Percentiles rank a stretch among this genome's conserved stretches.
Evolutionary conservation across 2,329 filamentous ascomycete genomes (phyloP).

Genomic region (Aureobasidium sp.): DNA sequence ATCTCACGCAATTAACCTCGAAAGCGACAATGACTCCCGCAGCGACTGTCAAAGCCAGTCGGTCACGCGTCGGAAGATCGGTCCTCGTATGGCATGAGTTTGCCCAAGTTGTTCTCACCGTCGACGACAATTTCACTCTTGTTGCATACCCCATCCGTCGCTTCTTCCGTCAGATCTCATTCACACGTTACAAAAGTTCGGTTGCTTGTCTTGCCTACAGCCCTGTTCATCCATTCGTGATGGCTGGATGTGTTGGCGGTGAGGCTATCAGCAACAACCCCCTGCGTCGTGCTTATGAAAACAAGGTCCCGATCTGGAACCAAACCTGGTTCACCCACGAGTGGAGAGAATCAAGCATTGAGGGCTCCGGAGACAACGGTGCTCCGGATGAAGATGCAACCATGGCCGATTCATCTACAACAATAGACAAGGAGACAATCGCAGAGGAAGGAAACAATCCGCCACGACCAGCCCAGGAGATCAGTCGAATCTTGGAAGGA

Average conservation of each 20-base stretch:
- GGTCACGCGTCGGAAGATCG: slow-evolving; percentile 44
- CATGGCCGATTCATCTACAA: not conserved
- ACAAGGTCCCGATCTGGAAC: slow-evolving; percentile 46
- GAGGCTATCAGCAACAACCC: slow-evolving; percentile 47
- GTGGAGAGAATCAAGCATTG: slow-evolving; percentile 34
- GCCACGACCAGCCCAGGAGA: slow-evolving; percentile 18
- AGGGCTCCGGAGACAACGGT: slow-evolving; percentile 9
- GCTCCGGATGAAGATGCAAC: not conserved
- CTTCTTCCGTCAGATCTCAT: slow-evolving; percentile 42
- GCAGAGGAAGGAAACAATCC: not conserved
- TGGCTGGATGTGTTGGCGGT: slow-evolving; percentile 48
- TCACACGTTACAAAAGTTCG: slow-evolving; percentile 31
- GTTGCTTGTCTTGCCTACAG: slow-evolving; percentile 42
- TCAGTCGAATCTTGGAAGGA: slow-evolving; percentile 36
- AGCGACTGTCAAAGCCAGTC: slow-evolving; percentile 41
- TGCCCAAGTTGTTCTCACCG: slow-evolving; percentile 46
- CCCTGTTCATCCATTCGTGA: slow-evolving; percentile 47
- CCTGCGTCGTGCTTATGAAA: slow-evolving; percentile 43
- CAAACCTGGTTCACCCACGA: slow-evolving; percentile 54
- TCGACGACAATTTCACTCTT: slow-evolving; percentile 49
- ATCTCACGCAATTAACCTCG: slow-evolving; percentile 42
- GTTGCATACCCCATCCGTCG: slow-evolving; percentile 45
- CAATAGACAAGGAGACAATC: not conserved
- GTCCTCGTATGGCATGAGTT: slow-evolving; percentile 50
- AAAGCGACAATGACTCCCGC: slow-evolving; percentile 39